Conservation (phyloP, 345 rosid species). For the Zanthoxylum bungeanum region DNA sequence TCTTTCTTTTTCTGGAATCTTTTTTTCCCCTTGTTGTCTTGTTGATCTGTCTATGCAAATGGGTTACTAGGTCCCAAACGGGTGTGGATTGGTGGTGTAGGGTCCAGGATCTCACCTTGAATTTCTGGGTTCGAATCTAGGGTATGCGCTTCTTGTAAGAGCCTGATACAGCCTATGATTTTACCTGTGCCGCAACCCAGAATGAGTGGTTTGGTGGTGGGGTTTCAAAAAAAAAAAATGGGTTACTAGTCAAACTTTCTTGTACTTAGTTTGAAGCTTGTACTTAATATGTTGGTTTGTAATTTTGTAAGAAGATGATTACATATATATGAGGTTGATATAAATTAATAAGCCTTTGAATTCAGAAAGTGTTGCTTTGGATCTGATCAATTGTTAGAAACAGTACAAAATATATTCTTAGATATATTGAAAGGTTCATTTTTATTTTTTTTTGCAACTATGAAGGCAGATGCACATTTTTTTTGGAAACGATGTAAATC, state of each 20-base stretch:
- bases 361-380: slow-evolving; percentile 19
- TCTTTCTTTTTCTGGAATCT: slow-evolving; percentile 1
- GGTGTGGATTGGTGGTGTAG: no score
- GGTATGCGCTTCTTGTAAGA: no score
- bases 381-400: slow-evolving; percentile 8
- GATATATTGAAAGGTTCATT: slow-evolving; percentile 8
- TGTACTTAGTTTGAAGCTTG: slow-evolving; percentile 1
- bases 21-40: not conserved
- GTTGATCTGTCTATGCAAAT: slow-evolving; percentile 16
- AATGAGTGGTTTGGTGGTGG: no score
- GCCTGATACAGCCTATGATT: no score
- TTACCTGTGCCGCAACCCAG: no score
- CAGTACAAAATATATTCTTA: not conserved
- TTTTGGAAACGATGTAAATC: no score
- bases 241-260: not conserved
- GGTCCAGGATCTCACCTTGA: no score
- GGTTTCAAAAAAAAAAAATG: no score
- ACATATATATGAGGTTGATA: slow-evolving; percentile 11
- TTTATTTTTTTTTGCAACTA: not conserved
- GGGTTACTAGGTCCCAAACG: no score
- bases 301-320: slow-evolving; percentile 7
- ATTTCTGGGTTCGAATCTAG: no score
- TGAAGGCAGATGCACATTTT: slow-evolving; percentile 24
- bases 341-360: not conserved
- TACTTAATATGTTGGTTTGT: slow-evolving; percentile 16